These are phyloP conservation scores for Penicillium sp. DNA, from an alignment of 2,329 filamentous ascomycete species.

Conservation along the genomic window DNA sequence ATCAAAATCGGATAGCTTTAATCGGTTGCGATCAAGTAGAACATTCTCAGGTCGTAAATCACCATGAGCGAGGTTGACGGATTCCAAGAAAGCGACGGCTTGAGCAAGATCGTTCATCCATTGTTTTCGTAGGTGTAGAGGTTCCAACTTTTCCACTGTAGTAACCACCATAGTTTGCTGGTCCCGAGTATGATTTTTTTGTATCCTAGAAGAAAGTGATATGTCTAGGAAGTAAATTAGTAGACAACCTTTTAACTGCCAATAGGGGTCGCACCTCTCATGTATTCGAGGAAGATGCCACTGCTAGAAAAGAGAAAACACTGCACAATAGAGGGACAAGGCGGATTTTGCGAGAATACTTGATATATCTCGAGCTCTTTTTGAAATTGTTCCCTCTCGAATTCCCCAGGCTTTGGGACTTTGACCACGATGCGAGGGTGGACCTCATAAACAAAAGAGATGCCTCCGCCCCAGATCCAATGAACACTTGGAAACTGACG, in stretches of 20 bases:
- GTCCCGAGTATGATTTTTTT: slow-evolving; percentile 23
- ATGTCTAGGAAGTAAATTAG: slow-evolving; percentile 7
- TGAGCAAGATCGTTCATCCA: slow-evolving; percentile 34
- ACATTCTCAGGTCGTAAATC: slow-evolving; percentile 33
- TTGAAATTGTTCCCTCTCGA: slow-evolving; percentile 23
- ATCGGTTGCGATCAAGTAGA: slow-evolving; percentile 25
- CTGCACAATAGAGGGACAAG: slow-evolving; percentile 23
- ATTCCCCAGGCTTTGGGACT: slow-evolving; percentile 21
- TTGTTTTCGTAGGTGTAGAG: slow-evolving; percentile 23
- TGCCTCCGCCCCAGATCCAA: slow-evolving; percentile 24
- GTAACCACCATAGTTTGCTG: slow-evolving; percentile 20
- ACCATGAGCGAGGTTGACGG: slow-evolving; percentile 32
- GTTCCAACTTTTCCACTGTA: slow-evolving; percentile 27
- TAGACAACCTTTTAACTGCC: slow-evolving; percentile 2
- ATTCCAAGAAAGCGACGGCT: slow-evolving; percentile 32
- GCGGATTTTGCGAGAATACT: slow-evolving; percentile 16
- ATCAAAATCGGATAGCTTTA: slow-evolving; percentile 32
- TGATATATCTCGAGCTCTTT: slow-evolving; percentile 25
- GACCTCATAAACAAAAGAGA: slow-evolving; percentile 27
- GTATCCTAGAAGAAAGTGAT: slow-evolving; percentile 21
- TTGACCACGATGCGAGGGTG: slow-evolving; percentile 28
- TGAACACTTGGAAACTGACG: slow-evolving; percentile 18
- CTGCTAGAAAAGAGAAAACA: slow-evolving; percentile 19
- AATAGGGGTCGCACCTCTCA: slow-evolving; percentile 21
- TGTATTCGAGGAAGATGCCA: slow-evolving; percentile 30